Percentiles rank a stretch among this genome's conserved stretches.
Conservation (phyloP, 257 asterid species). For the Nicotiana noctiflora region DNA sequence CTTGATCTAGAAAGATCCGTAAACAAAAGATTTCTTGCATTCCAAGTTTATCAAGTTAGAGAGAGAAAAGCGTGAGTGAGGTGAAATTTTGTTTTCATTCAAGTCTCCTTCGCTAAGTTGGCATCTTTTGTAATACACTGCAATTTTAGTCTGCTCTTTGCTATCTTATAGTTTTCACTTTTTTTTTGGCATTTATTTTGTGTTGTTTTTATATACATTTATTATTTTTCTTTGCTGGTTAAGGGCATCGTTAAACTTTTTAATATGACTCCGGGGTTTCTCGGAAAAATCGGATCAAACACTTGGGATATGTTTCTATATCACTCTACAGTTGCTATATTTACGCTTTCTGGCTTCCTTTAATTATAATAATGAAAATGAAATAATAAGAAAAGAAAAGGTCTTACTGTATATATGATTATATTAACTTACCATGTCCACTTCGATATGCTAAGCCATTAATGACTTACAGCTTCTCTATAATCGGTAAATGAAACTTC, state of each 20-base stretch:
- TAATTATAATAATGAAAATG: neutral
- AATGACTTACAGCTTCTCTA: slow-evolving; percentile 12
- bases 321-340: neutral
- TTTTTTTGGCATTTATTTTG: neutral
- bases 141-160: neutral
- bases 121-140: neutral
- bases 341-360: neutral
- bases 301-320: neutral
- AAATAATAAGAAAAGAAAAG: neutral
- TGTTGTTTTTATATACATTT: too few relatives aligned
- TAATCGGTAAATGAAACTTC: slow-evolving; percentile 13
- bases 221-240: neutral
- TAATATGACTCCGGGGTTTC: neutral
- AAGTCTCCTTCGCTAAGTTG: neutral
- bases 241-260: neutral
- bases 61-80: slow-evolving; percentile 2
- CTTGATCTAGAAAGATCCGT: slow-evolving; percentile 28
- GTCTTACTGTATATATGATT: slow-evolving; percentile 5
- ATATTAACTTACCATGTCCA: slow-evolving; percentile 37
- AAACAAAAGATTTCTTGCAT: slow-evolving; percentile 24
- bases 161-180: slow-evolving; percentile 12
- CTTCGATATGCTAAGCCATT: slow-evolving; percentile 25
- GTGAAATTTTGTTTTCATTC: slow-evolving; percentile 8
- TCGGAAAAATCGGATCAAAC: neutral
- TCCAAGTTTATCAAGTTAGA: slow-evolving; percentile 25